Evolutionary conservation across 352 stramenopile genomes (phyloP), one percentile per base, ranked within the genome.

Genomic region (Pythium inflatum): DNA sequence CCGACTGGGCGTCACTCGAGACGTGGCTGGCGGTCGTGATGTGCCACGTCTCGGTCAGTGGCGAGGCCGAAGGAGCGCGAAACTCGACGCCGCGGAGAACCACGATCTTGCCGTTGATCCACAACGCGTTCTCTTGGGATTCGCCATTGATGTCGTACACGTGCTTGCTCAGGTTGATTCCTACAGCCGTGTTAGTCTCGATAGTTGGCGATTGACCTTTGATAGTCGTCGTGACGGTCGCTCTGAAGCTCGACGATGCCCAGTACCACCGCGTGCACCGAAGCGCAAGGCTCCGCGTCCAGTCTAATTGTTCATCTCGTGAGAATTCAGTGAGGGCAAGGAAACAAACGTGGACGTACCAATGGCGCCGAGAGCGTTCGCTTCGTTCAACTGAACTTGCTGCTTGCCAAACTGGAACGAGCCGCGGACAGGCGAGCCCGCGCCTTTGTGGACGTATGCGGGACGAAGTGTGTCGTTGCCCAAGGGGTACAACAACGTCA

Each of bases 101-200:
- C 30, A 74, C 69, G 49, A 83, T 74, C 5, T 60, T 36, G 6
- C 78, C 78, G 50, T 85, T 71, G 58, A 85, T 70, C 78, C 78
- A 85, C 12, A 85, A 60, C 25, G 78, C 78, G 50, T 85, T 85
- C 27, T 85, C 78, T 48, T 85, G 78, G 2, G 78, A 85, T 31
- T 82, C 78, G 27, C 66, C 74, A 40, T 82, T 66, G 33, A 85
- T 82, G 33, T 85, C 78, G 74, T 85, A 85, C 31, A 85, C 75
- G 27, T 77, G 66, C 24, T 66, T 53, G 67, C 78, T 85, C 27
- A 85, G 40, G 51, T 85, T 85, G 68, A 85, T 85, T 2, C 78
- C 78, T 11, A 85, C 60, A 1, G 62, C 40, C 1, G 67, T 73
- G 28, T 56, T n/a, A 13, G 71, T 65, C 5, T 76, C 45, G 2